Base-by-base conservation (phyloP, 2,329 filamentous ascomycete genomes). In the Parastagonospora nodorum region DNA sequence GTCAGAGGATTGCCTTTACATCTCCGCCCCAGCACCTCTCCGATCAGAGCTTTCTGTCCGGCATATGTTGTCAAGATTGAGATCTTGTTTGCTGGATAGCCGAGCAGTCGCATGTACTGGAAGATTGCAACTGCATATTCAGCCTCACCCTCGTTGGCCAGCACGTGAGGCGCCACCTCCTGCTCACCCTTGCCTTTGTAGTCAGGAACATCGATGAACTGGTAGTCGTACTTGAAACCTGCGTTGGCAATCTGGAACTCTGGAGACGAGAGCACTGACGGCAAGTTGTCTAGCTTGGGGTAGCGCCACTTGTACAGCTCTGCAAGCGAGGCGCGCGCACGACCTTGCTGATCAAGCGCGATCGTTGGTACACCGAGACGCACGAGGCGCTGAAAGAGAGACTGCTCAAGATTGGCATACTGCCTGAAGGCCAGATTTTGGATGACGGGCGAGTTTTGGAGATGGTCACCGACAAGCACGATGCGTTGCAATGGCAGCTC, bases 71-170 rank as follows among this genome's bases (percentile, higher is more conserved):
- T 89, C 47, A 99, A 80, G 53, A 99, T 96, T 42, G 85, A 90
- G 64, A 99, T 97, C 68, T 88, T 84, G 33, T 78, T 77, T 4
- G 90, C 89, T 5, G 94, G 90, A 63, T 99, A 99, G 14, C 93
- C 94, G 4, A 99, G 84, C 15, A 99, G 80, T 15, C 94, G 88
- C 94, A 99, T 97, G 72, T 97, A 99, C 76, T 96, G 92, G 76
- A 87, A 99, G 28, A 99, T 82, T 2, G 94, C 94, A 24, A 97
- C 94, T 2, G 92, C 89, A 71, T 97, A 99, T 75, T 99, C 95
- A 2, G 94, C 94, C 75, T 99, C 94, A 40, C 94, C 94, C 38
- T 97, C 77, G 66, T 99, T 99, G 73, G 97, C 93, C 47, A 97
- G 88, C 73, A 96, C 99, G 74, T 97, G 93, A 16, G 93, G 90